Base-by-base conservation (phyloP, 805 yeast genomes). In the Wickerhamiella spandovensis region DNA sequence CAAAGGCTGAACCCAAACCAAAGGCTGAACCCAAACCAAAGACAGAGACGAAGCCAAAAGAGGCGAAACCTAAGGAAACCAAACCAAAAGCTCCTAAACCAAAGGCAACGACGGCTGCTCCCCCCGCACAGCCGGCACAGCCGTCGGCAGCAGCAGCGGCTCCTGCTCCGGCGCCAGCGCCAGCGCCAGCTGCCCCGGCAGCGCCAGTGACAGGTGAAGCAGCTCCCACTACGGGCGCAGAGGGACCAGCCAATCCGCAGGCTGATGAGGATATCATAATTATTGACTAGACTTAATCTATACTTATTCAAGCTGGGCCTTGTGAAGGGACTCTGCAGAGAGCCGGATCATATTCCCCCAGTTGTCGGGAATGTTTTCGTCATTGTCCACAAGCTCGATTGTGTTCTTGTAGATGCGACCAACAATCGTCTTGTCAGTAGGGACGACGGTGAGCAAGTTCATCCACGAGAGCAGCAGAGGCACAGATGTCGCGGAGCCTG, bases 391-490 rank as follows among this genome's bases (percentile, higher is more conserved):
- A 30, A n/a, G 20, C 44, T 56, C 55, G 15, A 62, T 58, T 18
- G 66, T 61, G 17, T 64, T 55, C 10, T 61, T 59, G 38, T 67
- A 55, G 20, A 73, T 61, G 15, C 63, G 58, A 2, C 58, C 51
- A 1, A 72, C 51, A 18, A 64, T 55, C 1, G 53, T 54, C 2
- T 46, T 51, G 43, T 67, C 69, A 56, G 71, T 58, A 37, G 65
- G 67, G 13, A 73, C 60, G 5, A 67, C 67, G 25, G 65, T 64
- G 38, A 74, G 68, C 49, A 84, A 70, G 58, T 82, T 82, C 55
- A 82, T 63, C 62, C 73, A 78, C 4, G 81, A 75, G 41, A 79
- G 64, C 8, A 83, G 43, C 38, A 48, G 3, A 43, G 54, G 43
- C 18, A 37, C 30, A 21, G 17, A n/a, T 13, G 23, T 6, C 5